Evolutionary conservation across 345 rosid genomes (phyloP), one percentile per base, ranked within the genome.

Genomic region (Pugionium cornutum): DNA sequence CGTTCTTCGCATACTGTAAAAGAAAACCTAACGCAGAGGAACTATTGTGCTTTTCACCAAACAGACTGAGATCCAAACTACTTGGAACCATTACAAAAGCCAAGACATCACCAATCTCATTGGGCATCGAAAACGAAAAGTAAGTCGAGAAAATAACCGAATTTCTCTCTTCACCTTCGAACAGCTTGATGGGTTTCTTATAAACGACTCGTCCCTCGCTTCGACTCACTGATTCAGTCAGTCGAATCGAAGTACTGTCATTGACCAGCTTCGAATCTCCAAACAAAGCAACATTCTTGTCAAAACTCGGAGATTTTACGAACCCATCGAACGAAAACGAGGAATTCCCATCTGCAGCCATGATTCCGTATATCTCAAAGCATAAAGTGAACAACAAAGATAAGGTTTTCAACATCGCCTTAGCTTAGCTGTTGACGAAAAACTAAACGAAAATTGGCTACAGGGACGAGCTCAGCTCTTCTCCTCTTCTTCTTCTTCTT

Each of bases 41-140:
- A 35, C 39, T 75, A 6, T 37, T 62, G 11, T 71, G 56, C 18
- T 58, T 60, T 35, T 77, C 73, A 48, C 73, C 78, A 9, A 64
- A 72, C 35, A 44, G 6, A 10, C 70, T 64, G 45, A 88, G 92
- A 71, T 76, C 62, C 57, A 73, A 52, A 59, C 51, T 53, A 66
- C 1, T 76, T 45, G 97, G 96, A 69, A 77, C 79, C 84, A 92
- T 77, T 33, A 84, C 72, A 69, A 92, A 83, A 55, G 83, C 88
- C 73, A 92, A 73, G 44, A 86, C 89, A 68, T 68, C 83, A 59
- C 32, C 50, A 43, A 18, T 39, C 57, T 72, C 85, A 10, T 55
- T 68, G 6, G 89, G 75, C 77, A 92, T 64, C 0, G 85, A 84
- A 57, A 92, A 92, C 7, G 96, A 81, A 70, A 92, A 87, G 62